Percentiles rank a stretch among this genome's conserved stretches.
Evolutionary conservation across 2,329 filamentous ascomycete genomes (phyloP).

Genomic region (Sphaerulina populicola): DNA sequence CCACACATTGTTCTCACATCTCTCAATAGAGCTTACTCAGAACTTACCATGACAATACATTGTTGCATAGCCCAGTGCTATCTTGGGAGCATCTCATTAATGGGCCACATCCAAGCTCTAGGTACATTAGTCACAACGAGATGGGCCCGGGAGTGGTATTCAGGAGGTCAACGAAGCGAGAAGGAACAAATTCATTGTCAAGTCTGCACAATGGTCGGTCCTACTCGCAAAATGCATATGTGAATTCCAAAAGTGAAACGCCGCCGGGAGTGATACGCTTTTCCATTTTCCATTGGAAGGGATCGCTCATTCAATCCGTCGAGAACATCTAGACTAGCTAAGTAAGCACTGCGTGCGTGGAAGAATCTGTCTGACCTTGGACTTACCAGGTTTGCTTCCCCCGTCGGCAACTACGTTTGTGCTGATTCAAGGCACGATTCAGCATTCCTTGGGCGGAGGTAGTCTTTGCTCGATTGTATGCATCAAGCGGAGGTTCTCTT

Average conservation of each 20-base stretch:
- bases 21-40: not conserved
- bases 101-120: too few relatives aligned
- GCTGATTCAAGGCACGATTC: not conserved
- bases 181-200: too few relatives aligned
- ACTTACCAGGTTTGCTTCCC: not conserved
- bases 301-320: too few relatives aligned
- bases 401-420: not conserved
- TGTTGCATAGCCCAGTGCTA: not conserved
- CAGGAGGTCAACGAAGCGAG: too few relatives aligned
- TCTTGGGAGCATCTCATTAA: not conserved
- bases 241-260: too few relatives aligned
- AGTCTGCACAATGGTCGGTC: too few relatives aligned
- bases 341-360: not conserved
- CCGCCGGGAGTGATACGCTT: too few relatives aligned
- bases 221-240: too few relatives aligned
- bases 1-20: not conserved
- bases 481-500: constrained; percentile 18
- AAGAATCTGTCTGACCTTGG: not conserved
- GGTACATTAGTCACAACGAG: too few relatives aligned
- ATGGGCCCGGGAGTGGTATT: too few relatives aligned
- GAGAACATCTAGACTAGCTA: not conserved
- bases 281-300: too few relatives aligned
- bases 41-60: too few relatives aligned
- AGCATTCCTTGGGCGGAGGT: constrained; percentile 1
- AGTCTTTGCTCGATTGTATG: constrained; percentile 8